phyloP scores from a whole-genome alignment of 1,284 basidiomycete genomes.

The Sporisorium iseilematis-ciliati region DNA sequence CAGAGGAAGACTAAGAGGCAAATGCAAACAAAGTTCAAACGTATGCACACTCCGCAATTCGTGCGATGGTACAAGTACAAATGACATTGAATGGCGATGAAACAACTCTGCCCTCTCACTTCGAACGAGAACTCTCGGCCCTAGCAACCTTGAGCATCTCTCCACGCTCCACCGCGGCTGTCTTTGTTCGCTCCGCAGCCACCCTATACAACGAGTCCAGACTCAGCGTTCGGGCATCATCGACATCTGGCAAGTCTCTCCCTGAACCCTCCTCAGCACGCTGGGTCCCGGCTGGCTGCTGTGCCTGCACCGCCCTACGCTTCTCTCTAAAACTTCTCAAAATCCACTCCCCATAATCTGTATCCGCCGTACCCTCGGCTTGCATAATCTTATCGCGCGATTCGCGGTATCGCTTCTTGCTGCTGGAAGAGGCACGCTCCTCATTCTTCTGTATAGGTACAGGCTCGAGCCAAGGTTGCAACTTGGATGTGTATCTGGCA shows the following conservation, averaged over 20 bases:
- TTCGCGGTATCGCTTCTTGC: conserved; percentile 18
- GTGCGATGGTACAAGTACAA: background rate
- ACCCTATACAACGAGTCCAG: conserved; percentile 21
- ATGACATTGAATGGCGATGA: background rate
- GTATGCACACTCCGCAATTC: too few species aligned
- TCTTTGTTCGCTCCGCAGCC: conserved; percentile 36
- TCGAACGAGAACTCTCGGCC: conserved; percentile 2
- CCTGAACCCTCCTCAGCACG: too few species aligned
- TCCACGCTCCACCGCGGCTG: conserved; percentile 26
- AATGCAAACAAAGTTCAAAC: background rate
- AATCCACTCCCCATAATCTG: conserved; percentile 32
- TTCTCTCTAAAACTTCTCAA: conserved; percentile 24
- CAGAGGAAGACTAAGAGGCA: background rate
- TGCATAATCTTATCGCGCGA: conserved; percentile 29
- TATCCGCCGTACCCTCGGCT: background rate
- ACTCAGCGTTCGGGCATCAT: conserved; percentile 9
- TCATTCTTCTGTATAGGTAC: conserved; percentile 27
- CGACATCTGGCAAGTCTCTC: background rate
- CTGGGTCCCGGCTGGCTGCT: background rate
- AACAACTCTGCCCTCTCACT: background rate
- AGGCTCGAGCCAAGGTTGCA: conserved; percentile 39
- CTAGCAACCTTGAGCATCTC: conserved; percentile 23
- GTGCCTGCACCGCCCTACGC: background rate
- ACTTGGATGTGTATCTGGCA: conserved; percentile 34
- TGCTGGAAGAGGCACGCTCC: conserved; percentile 15